Base-by-base conservation (phyloP, 495 filamentous ascomycete species). In the Xylaria sp. region DNA sequence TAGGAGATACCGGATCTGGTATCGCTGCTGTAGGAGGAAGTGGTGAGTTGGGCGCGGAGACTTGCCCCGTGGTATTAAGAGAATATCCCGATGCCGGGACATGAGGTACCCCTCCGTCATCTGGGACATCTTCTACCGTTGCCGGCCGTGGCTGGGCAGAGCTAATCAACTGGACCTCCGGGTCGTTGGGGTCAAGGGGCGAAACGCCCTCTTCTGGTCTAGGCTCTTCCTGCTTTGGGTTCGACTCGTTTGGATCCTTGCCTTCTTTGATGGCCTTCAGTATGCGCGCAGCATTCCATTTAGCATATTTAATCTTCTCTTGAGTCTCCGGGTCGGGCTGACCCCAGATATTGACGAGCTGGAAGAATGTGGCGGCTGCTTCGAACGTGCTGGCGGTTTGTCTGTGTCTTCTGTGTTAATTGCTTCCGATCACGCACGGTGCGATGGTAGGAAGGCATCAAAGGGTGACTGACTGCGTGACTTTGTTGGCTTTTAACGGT, bases 361-460 rank as follows among this genome's bases (percentile, higher is more conserved):
- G 93, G 68, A 98, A 89, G 79, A 99, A 97, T 0, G 92, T 95
- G 0, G 92, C 91, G 0, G 97, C 94, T 26, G 96, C 97, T 77
- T 91, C 89, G 75, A 99, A 95, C 0, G 95, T 98, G 75, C 95
- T 93, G 73, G 92, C 93, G 0, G 96, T 99, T 88, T 97, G 92
- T 72, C 94, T 97, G 59, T 24, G 33, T 40, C 59, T 21, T 48
- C 9, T 19, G 24, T 41, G 44, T 78, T 71, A 77, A 73, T 68
- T 24, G 19, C 33, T 33, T 55, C n/a, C 3, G n/a, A 33, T 46
- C 7, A 53, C n/a, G 4, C 7, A 53, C n/a, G 4, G 9, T 11
- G 62, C 15, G 26, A 68, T 24, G 9, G 43, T 19, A 48, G 17
- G 24, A 58, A 24, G 48, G 65, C n/a, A 12, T 43, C 26, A 53